Base-by-base conservation (phyloP, 805 yeast species). In the Schwanniomyces occidentalis region DNA sequence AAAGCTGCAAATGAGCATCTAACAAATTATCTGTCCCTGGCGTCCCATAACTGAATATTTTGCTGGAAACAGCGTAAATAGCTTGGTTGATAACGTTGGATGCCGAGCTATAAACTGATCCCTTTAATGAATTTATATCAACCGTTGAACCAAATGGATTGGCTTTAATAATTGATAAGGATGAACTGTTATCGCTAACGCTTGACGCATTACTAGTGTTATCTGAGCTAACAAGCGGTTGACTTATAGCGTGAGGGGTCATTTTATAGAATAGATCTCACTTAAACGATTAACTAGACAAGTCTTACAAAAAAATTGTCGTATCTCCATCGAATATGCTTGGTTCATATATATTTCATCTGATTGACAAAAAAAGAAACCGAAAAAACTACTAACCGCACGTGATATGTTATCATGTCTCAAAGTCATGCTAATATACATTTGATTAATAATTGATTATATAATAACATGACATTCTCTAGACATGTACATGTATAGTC, bases 1-100 rank as follows among this genome's bases (percentile, higher is more conserved):
- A 88, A 33, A 72, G 58, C 42, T 67, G 69, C 42, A 83, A 54
- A 30, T 77, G 71, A n/a, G 69, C 56, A 56, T 83, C 87, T 32
- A 86, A 63, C 30, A 76, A 67, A 46, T 78, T 73, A 4, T 76
- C 71, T 35, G 78, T 76, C n/a, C 79, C 81, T 26, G 78, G 66
- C 9, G 88, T 72, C 45, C 81, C 80, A 61, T 83, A 90, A 40
- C 82, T 73, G 65, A 86, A 86, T 42, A 85, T 69, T 43, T 74
- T 71, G 40, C 71, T 58, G 26, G 71, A 69, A 37, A 71, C 52
- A 41, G 75, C 54, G 51, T 78, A 80, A 19, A 81, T 54, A 5
- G 82, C 69, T 37, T 82, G 76, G 36, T 70, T 61, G 41, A 81
- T 66, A 21, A 80, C 62, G 31, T 78, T 71, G 31, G 67, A 63